phyloP scores from a whole-genome alignment of 139 green algal species.

The Pleodorina starrii region DNA sequence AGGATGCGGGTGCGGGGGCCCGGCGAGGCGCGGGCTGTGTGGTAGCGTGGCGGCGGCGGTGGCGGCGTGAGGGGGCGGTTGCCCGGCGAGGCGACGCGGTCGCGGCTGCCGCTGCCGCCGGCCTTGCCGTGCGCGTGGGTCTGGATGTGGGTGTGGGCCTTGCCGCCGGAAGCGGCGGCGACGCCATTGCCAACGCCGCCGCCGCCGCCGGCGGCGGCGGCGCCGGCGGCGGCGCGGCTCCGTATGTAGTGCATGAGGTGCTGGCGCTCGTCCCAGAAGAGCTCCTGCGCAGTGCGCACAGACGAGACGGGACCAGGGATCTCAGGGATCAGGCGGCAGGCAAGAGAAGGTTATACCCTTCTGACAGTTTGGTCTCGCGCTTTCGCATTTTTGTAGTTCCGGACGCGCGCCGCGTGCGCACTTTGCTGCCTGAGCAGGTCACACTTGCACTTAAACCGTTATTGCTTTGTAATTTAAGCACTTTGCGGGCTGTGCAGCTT shows the following conservation, averaged over 20 bases:
- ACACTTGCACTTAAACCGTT: too few relatives aligned
- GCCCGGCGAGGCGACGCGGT: background rate
- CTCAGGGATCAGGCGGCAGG: too few relatives aligned
- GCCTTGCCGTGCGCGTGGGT: background rate
- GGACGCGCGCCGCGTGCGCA: too few relatives aligned
- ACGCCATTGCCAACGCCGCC: background rate
- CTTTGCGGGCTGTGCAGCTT: too few relatives aligned
- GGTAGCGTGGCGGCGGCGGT: background rate
- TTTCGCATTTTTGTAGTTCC: too few relatives aligned
- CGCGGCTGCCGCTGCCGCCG: background rate
- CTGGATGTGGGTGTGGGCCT: too few relatives aligned
- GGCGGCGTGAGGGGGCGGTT: background rate
- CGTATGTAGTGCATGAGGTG: background rate
- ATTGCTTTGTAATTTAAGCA: too few relatives aligned
- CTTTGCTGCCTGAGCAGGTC: too few relatives aligned
- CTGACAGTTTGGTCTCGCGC: too few relatives aligned
- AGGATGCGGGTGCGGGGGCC: background rate
- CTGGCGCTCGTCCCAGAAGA: conserved; percentile 40
- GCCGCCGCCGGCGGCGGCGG: background rate
- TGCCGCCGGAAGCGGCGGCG: too few relatives aligned
- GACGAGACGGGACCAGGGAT: too few relatives aligned
- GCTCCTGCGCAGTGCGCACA: conserved; percentile 3
- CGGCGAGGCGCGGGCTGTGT: background rate
- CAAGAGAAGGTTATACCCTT: too few relatives aligned
- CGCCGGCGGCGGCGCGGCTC: background rate